Evolutionary conservation across 1,139 yeast genomes (phyloP).

Genomic region (Candida buenavistaensis): DNA sequence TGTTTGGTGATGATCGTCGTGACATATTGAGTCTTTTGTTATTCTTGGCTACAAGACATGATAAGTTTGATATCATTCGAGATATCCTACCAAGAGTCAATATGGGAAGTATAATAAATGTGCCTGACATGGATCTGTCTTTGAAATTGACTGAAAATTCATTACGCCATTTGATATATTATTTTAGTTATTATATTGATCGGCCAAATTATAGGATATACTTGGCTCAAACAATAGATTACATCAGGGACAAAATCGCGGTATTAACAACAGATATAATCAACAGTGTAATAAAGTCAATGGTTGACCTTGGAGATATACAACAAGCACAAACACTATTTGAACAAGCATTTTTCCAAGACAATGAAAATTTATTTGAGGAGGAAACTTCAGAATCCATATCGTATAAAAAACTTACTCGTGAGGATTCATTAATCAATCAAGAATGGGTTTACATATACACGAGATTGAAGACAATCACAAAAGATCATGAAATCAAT

Average conservation of each 20-base stretch:
- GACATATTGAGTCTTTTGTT: constrained; percentile 18
- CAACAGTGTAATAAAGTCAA: constrained; percentile 10
- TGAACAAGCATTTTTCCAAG: constrained; percentile 9
- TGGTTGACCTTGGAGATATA: constrained; percentile 10
- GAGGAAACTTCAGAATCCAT: constrained; percentile 10
- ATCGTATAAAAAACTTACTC: constrained; percentile 17
- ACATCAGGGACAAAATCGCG: constrained; percentile 5
- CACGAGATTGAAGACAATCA: constrained; percentile 28
- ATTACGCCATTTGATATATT: constrained; percentile 14
- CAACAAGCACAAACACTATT: constrained; percentile 13
- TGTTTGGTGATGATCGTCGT: constrained; percentile 8
- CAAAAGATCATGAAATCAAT: constrained; percentile 11
- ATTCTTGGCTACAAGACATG: constrained; percentile 28
- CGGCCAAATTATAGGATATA: constrained; percentile 7
- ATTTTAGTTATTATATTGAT: constrained; percentile 14
- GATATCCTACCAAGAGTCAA: constrained; percentile 16
- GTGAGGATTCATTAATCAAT: constrained; percentile 19
- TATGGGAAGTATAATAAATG: constrained; percentile 8
- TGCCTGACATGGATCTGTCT: neutral
- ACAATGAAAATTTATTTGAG: neutral
- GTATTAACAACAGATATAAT: constrained; percentile 9
- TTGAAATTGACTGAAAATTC: constrained; percentile 14
- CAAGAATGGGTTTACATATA: constrained; percentile 19
- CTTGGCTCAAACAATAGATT: constrained; percentile 9
- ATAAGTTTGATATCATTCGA: constrained; percentile 15